Base-by-base conservation (phyloP, 495 filamentous ascomycete species). In the Penicillium ochrochloron region DNA sequence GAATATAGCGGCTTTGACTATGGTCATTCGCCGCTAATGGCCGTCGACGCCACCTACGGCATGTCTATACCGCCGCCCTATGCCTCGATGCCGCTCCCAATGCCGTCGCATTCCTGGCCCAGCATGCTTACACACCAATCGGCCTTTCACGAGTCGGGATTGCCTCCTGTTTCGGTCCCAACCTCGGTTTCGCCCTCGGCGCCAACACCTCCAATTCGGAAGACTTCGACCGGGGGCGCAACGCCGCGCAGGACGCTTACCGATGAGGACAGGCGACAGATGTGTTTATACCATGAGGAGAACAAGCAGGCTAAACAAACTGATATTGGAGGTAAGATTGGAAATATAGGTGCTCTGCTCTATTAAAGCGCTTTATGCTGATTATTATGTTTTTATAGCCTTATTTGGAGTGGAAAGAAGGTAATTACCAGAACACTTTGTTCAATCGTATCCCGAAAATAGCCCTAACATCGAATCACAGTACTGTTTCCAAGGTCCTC, bases 381-480 rank as follows among this genome's bases (percentile, higher is more conserved):
- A 80, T 74, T 34, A 68, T 33, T 17, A 33, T 55, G 27, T 41
- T 51, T 51, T 5, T 53, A 48, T 60, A 94, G 91, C 91, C 29
- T 86, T 94, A 74, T 99, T 99, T 81, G 94, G 95, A 25, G 95
- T 99, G 59, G 95, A 99, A 81, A 84, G 95, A 89, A 99, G 95
- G 95, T 99, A 90, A 50, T 19, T 44, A 44, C 35, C 7, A n/a
- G 15, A 21, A 27, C 19, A 48, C 29, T 37, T 42, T 33, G 3
- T 8, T 21, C 8, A 37, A 9, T 44, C 8, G 27, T 27, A 33
- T n/a, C 23, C 12, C 33, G 5, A n/a, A 2, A 50, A 69, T 66
- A 37, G 66, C 65, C 69, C 74, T 75, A 68, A 76, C 67, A 48
- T 70, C 29, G 61, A n/a, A 55, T 59, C 66, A 50, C 73, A 99